Conservation (phyloP, 2,329 filamentous ascomycete species). For the Ustulina deusta region DNA sequence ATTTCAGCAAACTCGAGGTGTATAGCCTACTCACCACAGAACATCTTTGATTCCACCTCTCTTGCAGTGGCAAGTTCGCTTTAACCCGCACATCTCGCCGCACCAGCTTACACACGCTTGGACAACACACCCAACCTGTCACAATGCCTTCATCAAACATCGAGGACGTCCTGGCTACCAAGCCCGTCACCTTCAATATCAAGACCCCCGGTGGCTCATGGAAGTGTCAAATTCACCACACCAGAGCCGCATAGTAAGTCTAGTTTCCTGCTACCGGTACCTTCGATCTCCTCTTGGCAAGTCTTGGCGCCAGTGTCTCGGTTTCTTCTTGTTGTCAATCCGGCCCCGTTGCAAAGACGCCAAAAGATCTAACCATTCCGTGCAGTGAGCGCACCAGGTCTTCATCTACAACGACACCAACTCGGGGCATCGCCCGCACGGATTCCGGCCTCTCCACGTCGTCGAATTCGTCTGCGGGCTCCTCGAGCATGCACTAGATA, state of each 20-base stretch:
- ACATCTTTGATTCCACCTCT: not conserved
- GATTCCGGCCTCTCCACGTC: constrained; percentile 48
- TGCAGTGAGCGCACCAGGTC: constrained; percentile 42
- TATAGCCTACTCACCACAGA: not conserved
- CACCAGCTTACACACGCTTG: not conserved
- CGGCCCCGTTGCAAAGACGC: not conserved
- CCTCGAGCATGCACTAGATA: constrained; percentile 40
- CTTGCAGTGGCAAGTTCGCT: constrained; percentile 2
- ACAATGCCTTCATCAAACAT: constrained; percentile 50
- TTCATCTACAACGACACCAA: constrained; percentile 18
- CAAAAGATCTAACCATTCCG: constrained; percentile 31
- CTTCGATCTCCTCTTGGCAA: constrained; percentile 6
- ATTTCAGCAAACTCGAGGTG: not conserved
- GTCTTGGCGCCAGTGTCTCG: constrained; percentile 2
- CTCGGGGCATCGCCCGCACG: constrained; percentile 44
- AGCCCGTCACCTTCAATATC: constrained; percentile 50
- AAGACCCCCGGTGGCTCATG: constrained; percentile 49
- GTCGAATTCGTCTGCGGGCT: constrained; percentile 38
- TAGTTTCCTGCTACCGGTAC: not conserved
- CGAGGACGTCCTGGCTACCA: constrained; percentile 46
- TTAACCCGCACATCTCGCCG: not conserved
- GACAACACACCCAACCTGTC: constrained; percentile 18
- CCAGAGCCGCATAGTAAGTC: constrained; percentile 51
- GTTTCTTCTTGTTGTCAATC: not conserved
- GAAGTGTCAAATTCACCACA: constrained; percentile 50